Conservation (phyloP, 768 basidiomycete species). For the Gloeophyllum trabeum region DNA sequence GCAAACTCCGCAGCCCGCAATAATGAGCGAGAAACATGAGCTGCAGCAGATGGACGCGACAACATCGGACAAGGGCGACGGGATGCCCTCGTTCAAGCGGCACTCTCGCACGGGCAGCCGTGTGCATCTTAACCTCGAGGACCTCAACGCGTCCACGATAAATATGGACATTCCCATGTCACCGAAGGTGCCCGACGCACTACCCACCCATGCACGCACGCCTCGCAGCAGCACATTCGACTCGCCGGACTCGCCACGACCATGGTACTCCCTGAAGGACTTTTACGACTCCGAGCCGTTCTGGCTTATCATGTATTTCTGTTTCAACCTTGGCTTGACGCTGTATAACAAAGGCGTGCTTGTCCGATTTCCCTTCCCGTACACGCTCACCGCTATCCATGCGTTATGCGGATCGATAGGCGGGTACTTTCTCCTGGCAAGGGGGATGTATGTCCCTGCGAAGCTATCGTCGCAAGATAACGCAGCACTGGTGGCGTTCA, state of each 20-base stretch:
- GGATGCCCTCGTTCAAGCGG: too few relatives aligned
- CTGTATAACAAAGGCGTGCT: conserved; percentile 94
- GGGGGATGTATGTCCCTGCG: conserved; percentile 47
- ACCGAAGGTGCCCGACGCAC: too few relatives aligned
- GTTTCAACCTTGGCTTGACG: conserved; percentile 85
- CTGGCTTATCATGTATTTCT: conserved; percentile 81
- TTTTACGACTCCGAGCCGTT: conserved; percentile 12
- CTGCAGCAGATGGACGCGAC: too few relatives aligned
- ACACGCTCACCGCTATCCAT: conserved; percentile 88
- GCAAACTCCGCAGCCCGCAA: too few relatives aligned
- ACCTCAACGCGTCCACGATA: too few relatives aligned
- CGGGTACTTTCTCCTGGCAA: conserved; percentile 50
- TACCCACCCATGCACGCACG: background rate
- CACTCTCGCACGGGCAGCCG: too few relatives aligned
- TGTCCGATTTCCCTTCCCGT: conserved; percentile 89
- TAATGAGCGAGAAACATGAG: too few relatives aligned
- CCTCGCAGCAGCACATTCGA: background rate
- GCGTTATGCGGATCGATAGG: conserved; percentile 81
- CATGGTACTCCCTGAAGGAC: background rate
- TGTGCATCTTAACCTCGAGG: too few relatives aligned
- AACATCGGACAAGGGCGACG: too few relatives aligned
- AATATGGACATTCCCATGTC: too few relatives aligned
- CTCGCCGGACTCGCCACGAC: background rate
- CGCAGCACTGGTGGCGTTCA: conserved; percentile 67
- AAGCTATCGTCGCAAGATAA: conserved; percentile 39